Evolutionary conservation across 1,139 yeast genomes (phyloP).

Genomic region (Meyerozyma guilliermondii): DNA sequence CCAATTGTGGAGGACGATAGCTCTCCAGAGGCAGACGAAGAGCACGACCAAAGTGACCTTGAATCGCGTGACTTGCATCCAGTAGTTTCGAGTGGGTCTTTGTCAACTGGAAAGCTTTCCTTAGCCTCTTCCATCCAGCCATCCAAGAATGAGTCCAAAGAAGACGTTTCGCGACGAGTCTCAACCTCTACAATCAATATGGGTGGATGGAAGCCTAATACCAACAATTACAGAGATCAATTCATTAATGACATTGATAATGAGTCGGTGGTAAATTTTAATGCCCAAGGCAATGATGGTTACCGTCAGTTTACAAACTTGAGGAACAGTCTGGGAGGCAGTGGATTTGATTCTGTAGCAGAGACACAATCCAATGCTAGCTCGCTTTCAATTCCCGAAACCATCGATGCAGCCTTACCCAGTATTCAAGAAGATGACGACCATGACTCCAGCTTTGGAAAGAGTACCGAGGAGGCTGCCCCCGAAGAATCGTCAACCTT

Average conservation of each 20-base stretch:
- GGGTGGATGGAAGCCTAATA: constrained; percentile 53
- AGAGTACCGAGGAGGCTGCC: background rate
- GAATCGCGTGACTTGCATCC: constrained; percentile 18
- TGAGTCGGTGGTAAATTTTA: constrained; percentile 34
- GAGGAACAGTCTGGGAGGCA: constrained; percentile 16
- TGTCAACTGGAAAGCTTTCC: constrained; percentile 35
- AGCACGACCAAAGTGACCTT: constrained; percentile 6
- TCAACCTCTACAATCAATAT: constrained; percentile 38
- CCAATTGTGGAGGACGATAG: constrained; percentile 2
- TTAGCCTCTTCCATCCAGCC: constrained; percentile 11
- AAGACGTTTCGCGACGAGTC: constrained; percentile 21
- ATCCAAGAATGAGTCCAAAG: constrained; percentile 1
- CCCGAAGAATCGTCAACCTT: background rate
- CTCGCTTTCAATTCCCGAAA: constrained; percentile 36
- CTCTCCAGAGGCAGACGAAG: constrained; percentile 4
- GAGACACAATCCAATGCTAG: constrained; percentile 25
- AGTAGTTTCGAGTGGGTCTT: constrained; percentile 31
- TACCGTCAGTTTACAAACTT: constrained; percentile 34
- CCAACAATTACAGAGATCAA: constrained; percentile 44
- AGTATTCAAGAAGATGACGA: constrained; percentile 32
- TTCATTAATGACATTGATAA: constrained; percentile 45
- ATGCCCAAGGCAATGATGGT: constrained; percentile 18
- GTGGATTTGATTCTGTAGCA: constrained; percentile 8
- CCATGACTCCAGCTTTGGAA: constrained; percentile 13
- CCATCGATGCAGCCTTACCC: constrained; percentile 38